Evolutionary conservation across 2,329 filamentous ascomycete genomes (phyloP).

Genomic region (Fusarium bulbicola): DNA sequence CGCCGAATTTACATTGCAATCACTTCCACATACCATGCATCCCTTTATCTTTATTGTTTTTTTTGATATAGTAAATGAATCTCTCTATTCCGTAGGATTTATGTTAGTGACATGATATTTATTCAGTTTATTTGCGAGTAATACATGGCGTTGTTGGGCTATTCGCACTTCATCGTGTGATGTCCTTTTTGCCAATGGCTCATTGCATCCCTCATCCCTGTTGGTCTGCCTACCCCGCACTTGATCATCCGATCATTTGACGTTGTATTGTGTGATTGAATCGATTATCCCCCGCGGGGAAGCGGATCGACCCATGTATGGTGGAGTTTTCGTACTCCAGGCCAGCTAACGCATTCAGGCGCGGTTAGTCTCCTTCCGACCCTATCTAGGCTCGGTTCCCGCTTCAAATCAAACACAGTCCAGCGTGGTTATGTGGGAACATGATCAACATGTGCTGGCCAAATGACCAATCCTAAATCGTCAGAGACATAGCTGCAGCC

Average conservation of each 20-base stretch:
- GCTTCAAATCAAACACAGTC: too few relatives aligned
- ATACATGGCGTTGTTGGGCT: too few relatives aligned
- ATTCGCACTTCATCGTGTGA: background rate
- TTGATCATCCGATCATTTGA: background rate
- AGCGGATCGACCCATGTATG: background rate
- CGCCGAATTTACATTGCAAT: too few relatives aligned
- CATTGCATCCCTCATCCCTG: too few relatives aligned
- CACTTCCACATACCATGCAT: too few relatives aligned
- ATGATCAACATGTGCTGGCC: too few relatives aligned
- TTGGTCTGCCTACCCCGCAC: background rate
- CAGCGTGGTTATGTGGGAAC: background rate
- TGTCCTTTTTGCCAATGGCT: background rate
- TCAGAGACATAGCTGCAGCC: background rate
- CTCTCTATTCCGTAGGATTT: too few relatives aligned
- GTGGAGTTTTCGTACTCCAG: background rate
- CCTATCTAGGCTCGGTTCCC: background rate
- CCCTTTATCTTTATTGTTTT: too few relatives aligned
- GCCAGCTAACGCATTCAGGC: background rate
- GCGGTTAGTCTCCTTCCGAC: background rate
- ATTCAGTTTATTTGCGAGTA: too few relatives aligned
- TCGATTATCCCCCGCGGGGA: background rate
- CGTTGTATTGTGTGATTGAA: too few relatives aligned
- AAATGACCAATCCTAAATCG: background rate
- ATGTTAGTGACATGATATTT: too few relatives aligned
- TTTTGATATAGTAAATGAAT: rapidly evolving